Evolutionary conservation across 2,329 filamentous ascomycete species (phyloP), one percentile per base, ranked within the genome.

Genomic region (Chaetomium olivaceum): DNA sequence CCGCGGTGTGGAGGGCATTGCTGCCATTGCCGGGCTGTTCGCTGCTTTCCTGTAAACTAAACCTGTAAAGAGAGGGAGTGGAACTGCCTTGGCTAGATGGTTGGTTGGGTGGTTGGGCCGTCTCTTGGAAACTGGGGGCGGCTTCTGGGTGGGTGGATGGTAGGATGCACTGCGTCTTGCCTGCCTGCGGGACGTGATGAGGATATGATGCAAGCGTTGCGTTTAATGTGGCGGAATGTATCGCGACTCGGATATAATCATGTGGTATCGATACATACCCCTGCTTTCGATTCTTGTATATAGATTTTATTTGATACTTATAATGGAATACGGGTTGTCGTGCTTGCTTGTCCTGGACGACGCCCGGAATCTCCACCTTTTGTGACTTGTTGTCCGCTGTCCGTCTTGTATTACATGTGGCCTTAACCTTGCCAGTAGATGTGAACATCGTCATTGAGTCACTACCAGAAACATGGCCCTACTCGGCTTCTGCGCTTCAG

Each of bases 31-130:
- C n/a, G 63, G 68, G 16, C 39, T 71, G 12, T 60, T 67, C 48
- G 70, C 68, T 66, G 66, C 65, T 36, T 63, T 71, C 29, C 63
- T 72, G 29, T 72, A 70, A 70, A 5, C 39, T 43, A n/a, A 36
- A 36, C 5, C 11, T n/a, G 27, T 29, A 29, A 29, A 29, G n/a
- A n/a, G n/a, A n/a, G n/a, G n/a, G n/a, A n/a, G n/a, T n/a, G n/a
- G n/a, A n/a, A n/a, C n/a, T n/a, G n/a, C n/a, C n/a, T n/a, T 29
- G 27, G 27, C 6, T 29, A 29, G 9, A 33, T 33, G 31, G 31
- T 19, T 21, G 43, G 21, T n/a, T 8, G 16, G 6, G 6, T 21
- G 16, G 46, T 11, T 19, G 3, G 21, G 19, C 21, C 36, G 39
- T 29, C 61, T 51, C 43, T 43, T 51, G 61, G 61, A 19, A 58